Evolutionary conservation across 192 early-diverging fungal genomes (phyloP), one percentile per base, ranked within the genome.

Genomic region (Podochytrium sp.): DNA sequence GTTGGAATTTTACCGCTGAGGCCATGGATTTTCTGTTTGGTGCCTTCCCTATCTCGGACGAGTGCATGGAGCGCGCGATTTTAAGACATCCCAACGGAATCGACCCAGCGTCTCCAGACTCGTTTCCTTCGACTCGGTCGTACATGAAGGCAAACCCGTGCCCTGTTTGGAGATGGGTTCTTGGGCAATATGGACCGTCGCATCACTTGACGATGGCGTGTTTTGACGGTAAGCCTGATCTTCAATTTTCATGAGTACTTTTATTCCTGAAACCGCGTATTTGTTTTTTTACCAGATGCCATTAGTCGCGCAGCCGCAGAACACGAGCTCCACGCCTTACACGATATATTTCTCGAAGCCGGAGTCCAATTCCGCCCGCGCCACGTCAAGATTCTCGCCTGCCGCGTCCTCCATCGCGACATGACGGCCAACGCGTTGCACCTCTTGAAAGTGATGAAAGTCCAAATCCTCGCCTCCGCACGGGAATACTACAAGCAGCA

Each of bases 371-470:
- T 86, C 43, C 65, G 75, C 56, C 85, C 85, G 4, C 65, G 83
- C 16, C 85, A 86, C 51, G 69, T 86, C 41, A 86, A 86, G 57
- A 86, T 86, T 34, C 71, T 86, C 14, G 85, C 85, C 1, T 86
- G 85, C 39, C 51, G 85, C 5, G 77, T 86, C 23, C 71, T 86
- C 1, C 85, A 86, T 53, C 78, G 85, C 16, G 79, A 86, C 67
- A 86, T 86, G 85, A 82, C 85, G 0, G 66, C 74, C 61, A 86
- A 84, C 56, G 81, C 85, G 23, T 63, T 86, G n/a, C 73, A 80
- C 52, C 63, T 84, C 18, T 64, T 86, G 25, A 50, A 68, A 59
- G 52, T 62, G 12, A 63, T 86, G 74, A 38, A 70, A 6, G 49
- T 65, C n/a, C 85, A 86, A 63, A 58, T 83, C 18, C 27, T 58